Base-by-base conservation (phyloP, 129 eudicot species). In the Chrysanthemum makinoi region DNA sequence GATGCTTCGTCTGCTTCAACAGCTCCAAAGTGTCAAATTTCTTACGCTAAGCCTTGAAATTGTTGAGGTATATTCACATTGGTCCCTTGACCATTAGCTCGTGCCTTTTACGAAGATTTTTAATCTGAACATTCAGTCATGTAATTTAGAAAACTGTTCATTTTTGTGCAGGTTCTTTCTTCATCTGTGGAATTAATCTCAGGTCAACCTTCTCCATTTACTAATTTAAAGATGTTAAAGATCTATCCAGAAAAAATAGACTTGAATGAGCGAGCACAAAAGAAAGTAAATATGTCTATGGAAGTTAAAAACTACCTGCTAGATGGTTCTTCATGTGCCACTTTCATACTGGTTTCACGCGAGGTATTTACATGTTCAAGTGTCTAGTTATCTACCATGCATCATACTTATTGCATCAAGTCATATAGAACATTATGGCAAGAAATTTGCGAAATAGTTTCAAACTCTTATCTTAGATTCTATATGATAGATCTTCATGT, bases 251-350 rank as follows among this genome's bases (percentile, higher is more conserved):
- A 13, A 46, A 20, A 1, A 4, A 3, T 58, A 58, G 19, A 6
- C 47, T 12, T 13, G 10, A 24, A 19, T 13, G 13, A 51, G 56
- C 16, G 2, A 51, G 56, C 15, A 51, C 6, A 2, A 46, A 10
- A 4, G n/a, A 8, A 10, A 44, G 24, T 2, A 33, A 1, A 63
- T 4, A 39, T 39, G 39, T 55, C 54, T 17, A 6, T 51, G n/a
- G 53, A 56, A 70, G 65, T 55, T 7, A 35, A 54, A 70, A 69
- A 16, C 65, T 70, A 70, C 56, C 55, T 70, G 9, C 76, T 44
- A 11, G 58, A 44, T 72, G 9, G 67, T 47, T 72, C 67, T 72
- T 49, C 58, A 59, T 18, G 58, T 46, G 76, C 67, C 11, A 47
- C 47, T 19, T 20, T 58, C 57, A 58, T 66, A 57, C n/a, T 72